Conservation (phyloP, 306 rosid species). For the Malus sieversii region DNA sequence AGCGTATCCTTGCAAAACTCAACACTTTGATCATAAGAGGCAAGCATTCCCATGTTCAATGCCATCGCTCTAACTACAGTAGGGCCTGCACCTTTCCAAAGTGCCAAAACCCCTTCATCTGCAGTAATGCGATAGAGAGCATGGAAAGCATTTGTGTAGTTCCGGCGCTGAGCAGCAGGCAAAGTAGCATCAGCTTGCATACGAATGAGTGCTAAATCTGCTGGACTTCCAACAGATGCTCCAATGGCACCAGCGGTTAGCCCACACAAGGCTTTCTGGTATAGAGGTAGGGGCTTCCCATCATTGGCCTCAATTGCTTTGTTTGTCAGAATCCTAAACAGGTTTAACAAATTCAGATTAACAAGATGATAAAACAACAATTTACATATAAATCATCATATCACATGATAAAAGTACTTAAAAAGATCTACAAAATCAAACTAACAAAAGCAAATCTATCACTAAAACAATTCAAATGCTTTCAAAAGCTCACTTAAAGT, state of each 20-base stretch:
- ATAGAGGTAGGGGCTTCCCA: conserved; percentile 95
- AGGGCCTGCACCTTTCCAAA: conserved; percentile 99
- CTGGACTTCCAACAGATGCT: conserved; percentile 87
- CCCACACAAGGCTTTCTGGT: conserved; percentile 97
- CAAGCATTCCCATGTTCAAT: conserved; percentile 99
- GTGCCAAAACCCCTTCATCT: conserved; percentile 90
- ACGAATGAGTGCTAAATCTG: conserved; percentile 94
- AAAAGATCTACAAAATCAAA: not conserved
- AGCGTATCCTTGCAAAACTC: conserved; percentile 82
- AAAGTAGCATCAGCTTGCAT: conserved; percentile 99
- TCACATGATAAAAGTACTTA: not conserved
- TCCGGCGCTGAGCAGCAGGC: conserved; percentile 80
- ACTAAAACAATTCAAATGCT: not conserved
- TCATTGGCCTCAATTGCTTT: conserved; percentile 97
- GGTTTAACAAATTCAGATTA: not conserved
- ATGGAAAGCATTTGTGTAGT: conserved; percentile 90
- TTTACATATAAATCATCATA: not conserved
- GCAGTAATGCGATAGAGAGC: conserved; percentile 76
- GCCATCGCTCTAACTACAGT: conserved; percentile 99
- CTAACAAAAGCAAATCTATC: not conserved
- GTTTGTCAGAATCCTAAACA: conserved; percentile 61
- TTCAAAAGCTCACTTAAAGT: not conserved
- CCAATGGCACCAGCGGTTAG: conserved; percentile 99
- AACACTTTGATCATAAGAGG: conserved; percentile 92
- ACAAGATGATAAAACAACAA: not conserved